Base-by-base conservation (phyloP, 371 early-diverging fungal genomes). In the Mucor plumbeus region DNA sequence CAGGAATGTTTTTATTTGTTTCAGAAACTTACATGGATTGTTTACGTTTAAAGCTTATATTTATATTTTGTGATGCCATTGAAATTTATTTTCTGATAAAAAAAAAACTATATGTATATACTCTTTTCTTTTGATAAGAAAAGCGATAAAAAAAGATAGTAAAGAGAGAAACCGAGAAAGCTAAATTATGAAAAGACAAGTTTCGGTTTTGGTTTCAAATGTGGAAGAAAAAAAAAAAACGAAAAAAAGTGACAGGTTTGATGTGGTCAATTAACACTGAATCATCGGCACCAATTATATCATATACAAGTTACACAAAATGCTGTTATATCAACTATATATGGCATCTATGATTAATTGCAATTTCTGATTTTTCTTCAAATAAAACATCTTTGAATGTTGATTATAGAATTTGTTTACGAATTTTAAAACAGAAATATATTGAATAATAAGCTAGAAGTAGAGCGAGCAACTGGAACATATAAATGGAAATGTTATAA, bases 31-130 rank as follows among this genome's bases (percentile, higher is more conserved):
- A 72, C 72, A 66, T 53, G 53, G 72, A 64, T 11, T 67, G 67
- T 31, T 69, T 72, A 13, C 64, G 68, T 33, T 72, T 67, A 11
- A 72, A 72, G 41, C 39, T 61, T 35, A 72, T 72, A 39, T 67
- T 64, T 26, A 72, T 72, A 55, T 72, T 72, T 68, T 67, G 72
- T 56, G 72, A 68, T 48, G 68, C 21, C 72, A 72, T 72, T 35
- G 21, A 38, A 21, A 14, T 21, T 14, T 21, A 21, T 14, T 17
- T 50, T 14, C 21, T 4, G n/a, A 40, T 40, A 41, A 40, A 14
- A 11, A 48, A 21, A 50, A 50, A 26, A 26, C 26, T 26, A 26
- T 26, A 26, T 26, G 26, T 26, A 26, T 26, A 26, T 26, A 3
- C 26, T 26, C 26, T 26, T 21, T 19, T 44, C 21, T 50, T 9